These are phyloP conservation scores for Patellaria atrata DNA, from an alignment of 495 filamentous ascomycete species.

Conservation along the genomic window DNA sequence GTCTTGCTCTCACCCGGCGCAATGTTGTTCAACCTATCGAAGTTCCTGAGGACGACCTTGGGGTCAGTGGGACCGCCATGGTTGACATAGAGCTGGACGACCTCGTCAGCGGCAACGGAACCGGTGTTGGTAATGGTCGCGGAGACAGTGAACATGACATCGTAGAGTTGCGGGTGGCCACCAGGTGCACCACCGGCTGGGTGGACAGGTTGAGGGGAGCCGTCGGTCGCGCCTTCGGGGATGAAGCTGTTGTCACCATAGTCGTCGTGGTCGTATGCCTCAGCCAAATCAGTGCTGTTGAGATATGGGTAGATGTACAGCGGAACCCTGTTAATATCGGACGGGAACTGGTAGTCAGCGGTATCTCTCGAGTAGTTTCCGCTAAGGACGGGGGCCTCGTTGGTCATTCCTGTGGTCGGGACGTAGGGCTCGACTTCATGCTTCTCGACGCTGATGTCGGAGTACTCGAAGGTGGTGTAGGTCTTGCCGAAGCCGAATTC, in stretches of 20 bases:
- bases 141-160: conserved; percentile 59
- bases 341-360: conserved; percentile 61
- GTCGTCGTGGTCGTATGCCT: conserved; percentile 45
- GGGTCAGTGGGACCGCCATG: conserved; percentile 64
- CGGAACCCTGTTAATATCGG: conserved; percentile 37
- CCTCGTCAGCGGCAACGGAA: conserved; percentile 52
- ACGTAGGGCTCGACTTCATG: conserved; percentile 39
- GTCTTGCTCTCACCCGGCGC: conserved; percentile 45
- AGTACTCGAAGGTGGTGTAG: conserved; percentile 73
- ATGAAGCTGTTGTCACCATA: conserved; percentile 59
- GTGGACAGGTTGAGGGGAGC: conserved; percentile 48
- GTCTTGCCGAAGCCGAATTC: conserved; percentile 81
- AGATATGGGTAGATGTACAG: conserved; percentile 79
- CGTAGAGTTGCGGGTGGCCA: conserved; percentile 66
- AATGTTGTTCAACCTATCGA: conserved; percentile 63
- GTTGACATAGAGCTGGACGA: conserved; percentile 70
- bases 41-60: conserved; percentile 58
- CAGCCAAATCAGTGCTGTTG: conserved; percentile 51
- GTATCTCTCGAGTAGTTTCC: too few species aligned
- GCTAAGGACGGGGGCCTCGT: conserved; percentile 48
- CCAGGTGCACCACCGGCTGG: conserved; percentile 50
- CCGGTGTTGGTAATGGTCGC: conserved; percentile 74
- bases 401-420: conserved; percentile 49
- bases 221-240: conserved; percentile 47
- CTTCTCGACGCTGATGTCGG: conserved; percentile 49